Conservation (phyloP, 805 yeast species). For the Nematodospora valgi region DNA sequence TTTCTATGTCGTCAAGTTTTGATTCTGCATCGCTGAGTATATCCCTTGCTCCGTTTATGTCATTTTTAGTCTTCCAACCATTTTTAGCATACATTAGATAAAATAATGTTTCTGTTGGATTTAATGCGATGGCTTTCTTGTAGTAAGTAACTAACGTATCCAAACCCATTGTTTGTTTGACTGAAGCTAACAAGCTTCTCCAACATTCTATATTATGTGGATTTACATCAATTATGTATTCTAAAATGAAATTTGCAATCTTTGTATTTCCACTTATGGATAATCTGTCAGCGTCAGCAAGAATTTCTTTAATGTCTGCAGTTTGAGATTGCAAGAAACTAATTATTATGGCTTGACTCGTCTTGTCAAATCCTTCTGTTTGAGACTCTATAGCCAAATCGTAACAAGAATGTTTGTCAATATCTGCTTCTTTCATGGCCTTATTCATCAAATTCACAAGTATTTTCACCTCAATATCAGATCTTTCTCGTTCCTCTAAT, state of each 20-base stretch:
- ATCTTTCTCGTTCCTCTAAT: conserved; percentile 56
- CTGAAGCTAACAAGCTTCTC: conserved; percentile 40
- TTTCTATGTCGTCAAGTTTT: conserved; percentile 29
- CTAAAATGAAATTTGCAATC: conserved; percentile 47
- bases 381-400: conserved; percentile 47
- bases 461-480: conserved; percentile 39
- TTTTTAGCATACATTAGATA: conserved; percentile 74
- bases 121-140: conserved; percentile 48
- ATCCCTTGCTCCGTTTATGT: conserved; percentile 48
- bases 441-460: conserved; percentile 46
- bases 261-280: conserved; percentile 18
- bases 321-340: conserved; percentile 27
- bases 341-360: conserved; percentile 54
- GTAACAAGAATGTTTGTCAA: conserved; percentile 49
- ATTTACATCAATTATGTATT: conserved; percentile 40
- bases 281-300: conserved; percentile 31
- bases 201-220: conserved; percentile 50
- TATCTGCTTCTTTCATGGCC: conserved; percentile 40
- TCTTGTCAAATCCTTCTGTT: conserved; percentile 36
- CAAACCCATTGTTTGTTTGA: conserved; percentile 17
- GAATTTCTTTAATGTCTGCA: conserved; percentile 16
- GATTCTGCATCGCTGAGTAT: conserved; percentile 50
- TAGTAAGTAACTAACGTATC: conserved; percentile 33
- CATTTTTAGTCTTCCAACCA: conserved; percentile 48
- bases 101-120: conserved; percentile 50